Evolutionary conservation across 371 early-diverging fungal genomes (phyloP), one percentile per base, ranked within the genome.

Genomic region (Mucor circinelloides): DNA sequence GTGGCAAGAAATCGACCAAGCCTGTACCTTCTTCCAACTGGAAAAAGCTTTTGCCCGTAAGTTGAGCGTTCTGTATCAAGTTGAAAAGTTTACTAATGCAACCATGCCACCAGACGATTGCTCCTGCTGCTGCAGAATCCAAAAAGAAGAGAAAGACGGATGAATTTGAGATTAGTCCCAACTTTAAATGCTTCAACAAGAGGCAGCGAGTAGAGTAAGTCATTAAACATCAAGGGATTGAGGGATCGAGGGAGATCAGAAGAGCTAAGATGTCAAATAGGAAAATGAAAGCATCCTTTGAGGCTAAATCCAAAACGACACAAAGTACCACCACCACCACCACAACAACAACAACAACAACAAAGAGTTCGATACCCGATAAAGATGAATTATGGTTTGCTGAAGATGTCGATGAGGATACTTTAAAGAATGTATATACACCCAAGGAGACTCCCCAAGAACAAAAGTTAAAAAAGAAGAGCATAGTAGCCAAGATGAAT

Each of bases 361-460:
- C 55, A 25, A 38, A 55, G 31, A 28, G 23, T 42, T 36, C 66
- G 23, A 81, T 81, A 57, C 77, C 77, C 65, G 73, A 78, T 4
- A 80, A 78, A 30, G 78, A 85, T 0, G 79, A 85, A 23, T 73
- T 88, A 32, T 88, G 89, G 89, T 87, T 87, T 64, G 80, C 70
- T 19, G 88, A 87, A 3, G 89, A 88, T 62, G 73, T 88, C 21
- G 81, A 84, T 30, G 80, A 87, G 25, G 78, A 84, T n/a, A 78
- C 78, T 46, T 71, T 86, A 3, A 75, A 78, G 23, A 67, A 71
- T 30, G 87, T 81, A 0, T 87, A 88, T 60, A 82, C 83, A 32
- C 70, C 75, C 25, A 74, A 72, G 60, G 55, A 70, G 54, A 54
- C 57, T 40, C 27, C 62, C 30, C 27, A 79, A 78, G 60, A 73